Evolutionary conservation across 148 eudicot species (phyloP), one percentile per base, ranked within the genome.

Genomic region (Spergularia bocconei): DNA sequence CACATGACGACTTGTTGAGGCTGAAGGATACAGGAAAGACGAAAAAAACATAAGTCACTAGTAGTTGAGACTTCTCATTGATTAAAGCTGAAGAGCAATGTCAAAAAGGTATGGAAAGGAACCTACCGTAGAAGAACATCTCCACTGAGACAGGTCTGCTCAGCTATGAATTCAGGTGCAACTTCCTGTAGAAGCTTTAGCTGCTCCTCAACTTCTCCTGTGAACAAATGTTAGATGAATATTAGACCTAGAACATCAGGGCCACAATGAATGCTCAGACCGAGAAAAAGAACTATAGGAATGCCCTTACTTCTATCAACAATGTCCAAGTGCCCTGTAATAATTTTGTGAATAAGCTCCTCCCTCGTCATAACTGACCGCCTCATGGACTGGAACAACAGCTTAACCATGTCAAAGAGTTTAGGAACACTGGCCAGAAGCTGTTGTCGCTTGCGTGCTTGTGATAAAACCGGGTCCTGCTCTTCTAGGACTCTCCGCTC

Each of bases 141-240:
- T 58, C 98, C 98, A 57, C 86, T 85, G 16, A 81, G 73, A 77
- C 83, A 83, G 7, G 71, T 52, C 77, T 81, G 76, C 84, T 91
- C 91, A 57, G 84, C 77, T 44, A 91, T 80, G 78, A 82, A 93
- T 63, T 90, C 97, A 15, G 98, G 98, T 50, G 81, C 89, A 51
- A 91, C 73, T 80, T 93, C 95, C 70, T 79, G 78, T 73, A 93
- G 82, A 81, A 90, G 79, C 69, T 71, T 69, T 33, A 93, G 85
- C 62, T 89, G 94, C 74, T 87, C 84, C 79, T 90, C 98, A 47
- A 90, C 85, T 77, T 90, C 97, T 57, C 84, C 97, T 91, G 93
- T 57, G 57, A 54, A 69, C 38, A 73, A 33, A 29, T 63, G 70
- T 70, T 48, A 73, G 6, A 11, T 25, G 7, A 58, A 64, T 29